phyloP scores from a whole-genome alignment of 176 grass and related monocot genomes.

The Aegilops umbellulata region DNA sequence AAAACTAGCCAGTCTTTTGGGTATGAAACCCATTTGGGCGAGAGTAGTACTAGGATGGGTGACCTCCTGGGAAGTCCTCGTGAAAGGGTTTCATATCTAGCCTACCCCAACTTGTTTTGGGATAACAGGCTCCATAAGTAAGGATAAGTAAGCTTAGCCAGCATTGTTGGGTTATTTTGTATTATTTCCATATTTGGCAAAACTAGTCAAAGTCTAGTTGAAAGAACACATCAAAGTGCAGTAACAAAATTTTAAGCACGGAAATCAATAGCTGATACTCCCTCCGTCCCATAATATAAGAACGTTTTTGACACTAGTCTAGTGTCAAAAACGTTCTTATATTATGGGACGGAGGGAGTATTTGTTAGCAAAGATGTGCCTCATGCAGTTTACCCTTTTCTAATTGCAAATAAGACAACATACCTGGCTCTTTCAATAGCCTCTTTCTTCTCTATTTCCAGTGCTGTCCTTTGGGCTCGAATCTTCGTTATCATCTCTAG shows the following conservation, averaged over 20 bases:
- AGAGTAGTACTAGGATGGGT: too few relatives aligned
- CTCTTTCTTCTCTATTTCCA: constrained; percentile 70
- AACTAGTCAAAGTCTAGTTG: constrained; percentile 15
- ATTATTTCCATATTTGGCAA: not conserved
- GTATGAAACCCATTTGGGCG: too few relatives aligned
- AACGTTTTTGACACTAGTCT: too few relatives aligned
- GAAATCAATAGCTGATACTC: not conserved
- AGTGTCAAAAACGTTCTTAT: too few relatives aligned
- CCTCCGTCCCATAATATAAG: too few relatives aligned
- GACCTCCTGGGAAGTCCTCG: too few relatives aligned
- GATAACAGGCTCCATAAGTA: too few relatives aligned
- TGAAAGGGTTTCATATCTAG: too few relatives aligned
- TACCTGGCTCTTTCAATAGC: constrained; percentile 79
- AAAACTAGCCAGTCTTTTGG: too few relatives aligned
- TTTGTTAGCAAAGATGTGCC: not conserved
- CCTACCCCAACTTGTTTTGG: too few relatives aligned
- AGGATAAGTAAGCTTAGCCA: not conserved
- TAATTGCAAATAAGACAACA: constrained; percentile 34
- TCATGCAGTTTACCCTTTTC: not conserved
- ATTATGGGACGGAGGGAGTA: too few relatives aligned
- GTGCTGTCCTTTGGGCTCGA: constrained; percentile 56
- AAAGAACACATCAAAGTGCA: not conserved
- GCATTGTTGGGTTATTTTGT: not conserved
- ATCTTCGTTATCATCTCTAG: constrained; percentile 92
- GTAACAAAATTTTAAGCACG: not conserved